Evolutionary conservation across 2,329 filamentous ascomycete genomes (phyloP).

Genomic region (Fusarium domesticum): DNA sequence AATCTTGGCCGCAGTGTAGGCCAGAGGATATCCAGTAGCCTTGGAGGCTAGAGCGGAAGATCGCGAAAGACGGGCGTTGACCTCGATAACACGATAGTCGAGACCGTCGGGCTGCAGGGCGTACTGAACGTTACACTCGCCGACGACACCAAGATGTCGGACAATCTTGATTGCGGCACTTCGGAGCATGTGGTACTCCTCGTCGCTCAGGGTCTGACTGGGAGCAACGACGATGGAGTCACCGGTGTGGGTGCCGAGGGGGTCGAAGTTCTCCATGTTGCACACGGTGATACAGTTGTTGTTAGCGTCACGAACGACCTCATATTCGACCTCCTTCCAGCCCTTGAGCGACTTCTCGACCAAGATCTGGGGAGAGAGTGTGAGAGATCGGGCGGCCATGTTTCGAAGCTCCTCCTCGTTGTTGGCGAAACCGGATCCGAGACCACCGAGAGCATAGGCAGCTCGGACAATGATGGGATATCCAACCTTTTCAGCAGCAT

Average conservation of each 20-base stretch:
- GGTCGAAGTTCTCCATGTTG: conserved; percentile 83
- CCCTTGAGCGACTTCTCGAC: conserved; percentile 99
- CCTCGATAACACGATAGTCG: conserved; percentile 98
- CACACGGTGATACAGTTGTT: conserved; percentile 99
- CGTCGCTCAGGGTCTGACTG: conserved; percentile 93
- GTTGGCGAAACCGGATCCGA: conserved; percentile 94
- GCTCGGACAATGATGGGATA: conserved; percentile 98
- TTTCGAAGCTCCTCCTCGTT: conserved; percentile 92
- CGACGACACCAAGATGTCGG: conserved; percentile 91
- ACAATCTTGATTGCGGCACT: conserved; percentile 98
- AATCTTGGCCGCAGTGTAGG: conserved; percentile 97
- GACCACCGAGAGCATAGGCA: conserved; percentile 91
- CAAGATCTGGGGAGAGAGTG: conserved; percentile 90
- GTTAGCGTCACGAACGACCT: conserved; percentile 92
- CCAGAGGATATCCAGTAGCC: conserved; percentile 94
- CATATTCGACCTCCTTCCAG: conserved; percentile 99
- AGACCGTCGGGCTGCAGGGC: conserved; percentile 93
- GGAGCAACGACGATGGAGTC: conserved; percentile 98
- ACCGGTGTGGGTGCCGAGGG: conserved; percentile 94
- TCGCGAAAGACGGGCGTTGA: conserved; percentile 96
- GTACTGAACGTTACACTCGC: conserved; percentile 98
- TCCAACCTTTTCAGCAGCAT: conserved; percentile 80
- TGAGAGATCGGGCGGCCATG: conserved; percentile 87
- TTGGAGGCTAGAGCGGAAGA: conserved; percentile 97
- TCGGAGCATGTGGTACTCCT: conserved; percentile 99